These are phyloP conservation scores for Talaromyces adpressus DNA, from an alignment of 495 filamentous ascomycete genomes.

Conservation along the genomic window DNA sequence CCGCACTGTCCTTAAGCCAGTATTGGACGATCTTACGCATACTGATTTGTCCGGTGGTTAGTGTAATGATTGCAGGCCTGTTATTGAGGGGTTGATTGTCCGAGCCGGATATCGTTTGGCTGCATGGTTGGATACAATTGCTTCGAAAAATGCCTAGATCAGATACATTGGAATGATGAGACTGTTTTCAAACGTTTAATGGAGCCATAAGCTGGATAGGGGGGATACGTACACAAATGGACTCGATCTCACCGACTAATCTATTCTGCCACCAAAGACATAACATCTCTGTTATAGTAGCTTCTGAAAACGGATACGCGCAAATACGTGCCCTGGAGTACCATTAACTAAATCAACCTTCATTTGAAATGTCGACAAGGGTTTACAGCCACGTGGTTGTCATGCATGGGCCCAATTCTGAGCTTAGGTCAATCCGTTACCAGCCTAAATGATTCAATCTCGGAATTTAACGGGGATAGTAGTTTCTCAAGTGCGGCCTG, in stretches of 20 bases:
- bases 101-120: constrained; percentile 66
- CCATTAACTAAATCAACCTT: too few species aligned
- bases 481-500: too few species aligned
- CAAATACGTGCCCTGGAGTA: neutral
- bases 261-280: too few species aligned
- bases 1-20: constrained; percentile 42
- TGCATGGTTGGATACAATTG: constrained; percentile 52
- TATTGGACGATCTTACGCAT: constrained; percentile 39
- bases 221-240: too few species aligned
- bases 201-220: too few species aligned
- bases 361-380: too few species aligned
- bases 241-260: too few species aligned
- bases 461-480: too few species aligned
- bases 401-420: neutral
- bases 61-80: constrained; percentile 51
- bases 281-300: neutral
- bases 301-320: neutral
- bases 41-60: constrained; percentile 48
- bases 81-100: constrained; percentile 67
- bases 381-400: neutral
- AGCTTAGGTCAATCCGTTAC: too few species aligned
- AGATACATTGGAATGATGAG: neutral
- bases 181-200: too few species aligned
- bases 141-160: neutral
- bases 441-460: too few species aligned